These are phyloP conservation scores for Krasilnikovozyma curviuscula DNA, from an alignment of 768 basidiomycete genomes.

Conservation along the genomic window DNA sequence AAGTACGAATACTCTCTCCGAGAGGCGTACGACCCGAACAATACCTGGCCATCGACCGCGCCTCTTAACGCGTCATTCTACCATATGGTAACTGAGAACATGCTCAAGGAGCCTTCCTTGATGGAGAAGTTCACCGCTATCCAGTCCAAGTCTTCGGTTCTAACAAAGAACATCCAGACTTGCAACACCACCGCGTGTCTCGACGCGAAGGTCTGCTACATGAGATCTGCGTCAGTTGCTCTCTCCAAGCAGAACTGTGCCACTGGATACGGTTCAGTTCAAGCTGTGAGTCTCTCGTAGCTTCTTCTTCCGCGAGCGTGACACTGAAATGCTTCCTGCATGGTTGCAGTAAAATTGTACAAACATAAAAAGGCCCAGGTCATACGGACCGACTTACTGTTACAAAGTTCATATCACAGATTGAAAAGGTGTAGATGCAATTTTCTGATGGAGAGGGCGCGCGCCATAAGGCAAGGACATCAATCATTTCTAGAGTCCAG, in stretches of 20 bases:
- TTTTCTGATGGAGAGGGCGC: no score
- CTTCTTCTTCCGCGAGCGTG: no score
- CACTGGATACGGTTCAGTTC: slow-evolving; percentile 47
- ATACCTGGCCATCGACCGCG: slow-evolving; percentile 42
- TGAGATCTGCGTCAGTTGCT: slow-evolving; percentile 49
- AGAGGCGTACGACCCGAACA: slow-evolving; percentile 41
- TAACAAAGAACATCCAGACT: slow-evolving; percentile 30
- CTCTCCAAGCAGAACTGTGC: slow-evolving; percentile 43
- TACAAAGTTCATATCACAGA: no score
- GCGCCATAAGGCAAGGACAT: no score
- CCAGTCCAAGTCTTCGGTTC: slow-evolving; percentile 51
- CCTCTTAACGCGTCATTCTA: slow-evolving; percentile 68
- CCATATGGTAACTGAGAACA: slow-evolving; percentile 50
- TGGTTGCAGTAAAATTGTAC: no score
- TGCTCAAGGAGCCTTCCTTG: slow-evolving; percentile 37
- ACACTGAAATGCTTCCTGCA: no score
- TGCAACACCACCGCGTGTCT: slow-evolving; percentile 42
- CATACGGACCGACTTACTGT: no score
- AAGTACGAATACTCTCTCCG: slow-evolving; percentile 52
- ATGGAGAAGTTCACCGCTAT: slow-evolving; percentile 51
- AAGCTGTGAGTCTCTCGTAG: no score
- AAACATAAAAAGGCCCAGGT: no score
- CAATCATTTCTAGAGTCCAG: no score
- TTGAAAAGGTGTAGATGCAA: no score
- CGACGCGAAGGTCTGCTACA: slow-evolving; percentile 55